phyloP scores from a whole-genome alignment of 768 basidiomycete genomes.

The Podaxis carcinomalis region DNA sequence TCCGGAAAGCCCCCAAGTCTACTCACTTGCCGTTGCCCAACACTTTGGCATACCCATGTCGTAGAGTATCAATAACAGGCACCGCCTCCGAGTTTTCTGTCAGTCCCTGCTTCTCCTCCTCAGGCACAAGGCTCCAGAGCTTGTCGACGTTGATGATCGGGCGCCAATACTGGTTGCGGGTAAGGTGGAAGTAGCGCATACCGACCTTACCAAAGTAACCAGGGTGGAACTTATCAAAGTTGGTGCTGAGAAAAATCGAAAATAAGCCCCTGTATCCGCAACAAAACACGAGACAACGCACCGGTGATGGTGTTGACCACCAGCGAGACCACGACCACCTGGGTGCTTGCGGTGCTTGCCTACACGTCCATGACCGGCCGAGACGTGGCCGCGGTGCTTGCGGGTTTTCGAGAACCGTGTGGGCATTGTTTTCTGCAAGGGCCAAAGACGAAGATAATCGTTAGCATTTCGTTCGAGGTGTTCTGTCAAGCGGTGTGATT shows the following conservation, averaged over 20 bases:
- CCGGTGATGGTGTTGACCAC: conserved; percentile 99
- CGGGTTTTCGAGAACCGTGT: conserved; percentile 95
- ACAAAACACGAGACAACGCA: conserved; percentile 34
- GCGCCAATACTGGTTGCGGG: conserved; percentile 86
- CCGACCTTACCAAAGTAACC: conserved; percentile 99
- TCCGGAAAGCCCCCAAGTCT: not conserved
- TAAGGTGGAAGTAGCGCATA: conserved; percentile 99
- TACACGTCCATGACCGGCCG: conserved; percentile 99
- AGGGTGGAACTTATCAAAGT: conserved; percentile 99
- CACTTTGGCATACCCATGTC: conserved; percentile 86
- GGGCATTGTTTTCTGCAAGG: conserved; percentile 66
- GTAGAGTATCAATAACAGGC: conserved; percentile 89
- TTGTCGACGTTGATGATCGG: conserved; percentile 99
- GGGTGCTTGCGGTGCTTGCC: conserved; percentile 99
- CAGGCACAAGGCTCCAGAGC: conserved; percentile 88
- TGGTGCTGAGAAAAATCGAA: conserved; percentile 53
- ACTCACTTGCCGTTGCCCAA: conserved; percentile 91
- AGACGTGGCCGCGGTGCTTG: conserved; percentile 99
- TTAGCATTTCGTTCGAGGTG: conserved; percentile 17
- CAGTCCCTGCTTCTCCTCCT: conserved; percentile 74
- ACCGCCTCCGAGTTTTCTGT: conserved; percentile 76
- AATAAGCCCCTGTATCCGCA: conserved; percentile 1
- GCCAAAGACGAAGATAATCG: conserved; percentile 15
- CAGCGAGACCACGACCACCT: conserved; percentile 99
- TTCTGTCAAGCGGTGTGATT: not conserved